These are phyloP conservation scores for Cladobotryum mycophilum DNA, from an alignment of 2,329 filamentous ascomycete genomes.

Conservation along the genomic window DNA sequence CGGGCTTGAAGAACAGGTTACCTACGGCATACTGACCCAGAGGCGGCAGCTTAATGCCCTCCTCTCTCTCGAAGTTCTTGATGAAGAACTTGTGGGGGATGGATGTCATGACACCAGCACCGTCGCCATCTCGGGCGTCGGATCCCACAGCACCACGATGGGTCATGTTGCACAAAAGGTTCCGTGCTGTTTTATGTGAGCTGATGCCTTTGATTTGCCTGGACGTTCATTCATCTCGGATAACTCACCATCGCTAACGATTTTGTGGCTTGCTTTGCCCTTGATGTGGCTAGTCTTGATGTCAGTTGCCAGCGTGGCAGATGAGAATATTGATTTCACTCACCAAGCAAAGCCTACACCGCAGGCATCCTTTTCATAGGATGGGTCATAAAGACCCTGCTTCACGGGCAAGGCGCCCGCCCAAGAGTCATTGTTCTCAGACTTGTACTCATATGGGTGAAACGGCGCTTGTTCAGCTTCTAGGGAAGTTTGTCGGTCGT, in stretches of 20 bases:
- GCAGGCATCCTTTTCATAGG: conserved; percentile 96
- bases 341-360: conserved; percentile 98
- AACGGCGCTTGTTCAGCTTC: conserved; percentile 56
- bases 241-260: conserved; percentile 90
- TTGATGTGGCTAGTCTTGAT: conserved; percentile 73
- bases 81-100: conserved; percentile 98
- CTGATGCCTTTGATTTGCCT: not conserved
- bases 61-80: conserved; percentile 94
- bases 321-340: conserved; percentile 27
- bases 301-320: conserved; percentile 16
- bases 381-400: conserved; percentile 96
- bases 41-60: conserved; percentile 78
- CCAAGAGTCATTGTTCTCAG: conserved; percentile 81
- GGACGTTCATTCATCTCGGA: no score
- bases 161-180: conserved; percentile 99
- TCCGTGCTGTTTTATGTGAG: conserved; percentile 56
- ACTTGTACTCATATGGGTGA: conserved; percentile 77
- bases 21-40: conserved; percentile 92
- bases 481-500: conserved; percentile 59
- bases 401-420: conserved; percentile 92
- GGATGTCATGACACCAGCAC: conserved; percentile 98
- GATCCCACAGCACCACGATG: conserved; percentile 97
- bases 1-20: conserved; percentile 98
- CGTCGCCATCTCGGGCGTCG: conserved; percentile 95
- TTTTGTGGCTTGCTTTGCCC: conserved; percentile 95